Evolutionary conservation across 345 rosid species (phyloP), one percentile per base, ranked within the genome.

Genomic region (Odontarrhena argentea): DNA sequence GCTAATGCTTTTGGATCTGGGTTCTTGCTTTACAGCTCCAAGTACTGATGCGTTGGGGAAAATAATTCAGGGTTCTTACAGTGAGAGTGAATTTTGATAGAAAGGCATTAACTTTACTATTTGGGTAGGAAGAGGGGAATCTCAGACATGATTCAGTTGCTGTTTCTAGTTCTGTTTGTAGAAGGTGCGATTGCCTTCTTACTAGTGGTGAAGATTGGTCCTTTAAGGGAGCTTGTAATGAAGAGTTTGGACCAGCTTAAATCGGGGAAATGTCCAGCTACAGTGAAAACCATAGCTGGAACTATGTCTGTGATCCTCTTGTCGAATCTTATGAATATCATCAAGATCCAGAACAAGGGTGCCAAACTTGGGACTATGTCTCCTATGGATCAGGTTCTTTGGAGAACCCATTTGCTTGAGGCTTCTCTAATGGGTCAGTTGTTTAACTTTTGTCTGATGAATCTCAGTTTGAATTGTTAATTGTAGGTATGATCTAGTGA

Each of bases 381-480:
- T 8, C 97, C 97, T 34, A 88, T 86, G 97, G 97, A 91, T 81
- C 97, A 91, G 76, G 97, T 91, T 67, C 85, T 91, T 3, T 91
- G 96, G 97, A 88, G 97, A 76, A 88, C 94, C 26, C 96, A 91
- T 78, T 75, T 91, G 85, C 93, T 91, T 12, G 97, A 88, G 79
- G 97, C 97, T 71, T 91, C 96, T 6, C 94, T 91, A 47, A 85
- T 91, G 79, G 91, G 97, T 91, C 83, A 65, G 71, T 4, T 43
- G 22, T 25, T 57, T 57, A 6, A 8, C 22, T 11, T 57, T 10
- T 24, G 8, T 26, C 37, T 58, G n/a, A 26, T 43, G 40, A 60
- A 28, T 41, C 37, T 41, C 7, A 8, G 48, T 53, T 26, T 50
- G 11, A 8, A 50, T 14, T 57, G 47, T 40, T 11, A 30, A 22